These are phyloP conservation scores for Musa troglodytarum DNA, from an alignment of 176 grass and related monocot species.

Conservation along the genomic window DNA sequence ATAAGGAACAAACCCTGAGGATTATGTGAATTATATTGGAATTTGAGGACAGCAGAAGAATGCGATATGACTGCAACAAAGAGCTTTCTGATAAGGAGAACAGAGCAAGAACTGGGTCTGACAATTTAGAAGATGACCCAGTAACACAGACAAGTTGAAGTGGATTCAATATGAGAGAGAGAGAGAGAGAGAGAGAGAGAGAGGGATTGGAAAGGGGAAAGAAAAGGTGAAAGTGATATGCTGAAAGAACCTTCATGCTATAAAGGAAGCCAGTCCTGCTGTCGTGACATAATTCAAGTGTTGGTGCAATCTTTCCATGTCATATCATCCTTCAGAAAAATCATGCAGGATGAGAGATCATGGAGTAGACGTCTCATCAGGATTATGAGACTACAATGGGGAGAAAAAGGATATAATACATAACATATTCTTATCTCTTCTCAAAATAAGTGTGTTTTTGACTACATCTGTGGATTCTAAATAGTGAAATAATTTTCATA, in stretches of 20 bases:
- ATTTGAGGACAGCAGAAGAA: conserved; percentile 18
- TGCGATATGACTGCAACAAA: background rate
- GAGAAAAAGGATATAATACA: too few species aligned
- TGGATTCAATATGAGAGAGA: background rate
- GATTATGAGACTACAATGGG: too few species aligned
- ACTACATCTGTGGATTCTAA: too few species aligned
- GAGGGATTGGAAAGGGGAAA: background rate
- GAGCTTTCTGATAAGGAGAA: background rate
- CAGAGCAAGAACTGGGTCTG: too few species aligned
- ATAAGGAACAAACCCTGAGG: conserved; percentile 18
- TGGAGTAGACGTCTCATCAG: too few species aligned
- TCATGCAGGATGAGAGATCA: too few species aligned
- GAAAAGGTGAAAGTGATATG: conserved; percentile 5
- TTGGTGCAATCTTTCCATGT: too few species aligned
- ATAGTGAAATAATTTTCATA: too few species aligned
- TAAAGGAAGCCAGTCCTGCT: background rate
- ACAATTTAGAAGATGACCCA: background rate
- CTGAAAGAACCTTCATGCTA: background rate
- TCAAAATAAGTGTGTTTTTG: too few species aligned
- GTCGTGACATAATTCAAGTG: conserved; percentile 6
- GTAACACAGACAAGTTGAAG: background rate
- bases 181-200: background rate
- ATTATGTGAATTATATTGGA: conserved; percentile 26
- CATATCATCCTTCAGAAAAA: too few species aligned
- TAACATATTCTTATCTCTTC: too few species aligned